Evolutionary conservation across 106 monocot species (phyloP).

Genomic region (Dendrobium huoshanense): DNA sequence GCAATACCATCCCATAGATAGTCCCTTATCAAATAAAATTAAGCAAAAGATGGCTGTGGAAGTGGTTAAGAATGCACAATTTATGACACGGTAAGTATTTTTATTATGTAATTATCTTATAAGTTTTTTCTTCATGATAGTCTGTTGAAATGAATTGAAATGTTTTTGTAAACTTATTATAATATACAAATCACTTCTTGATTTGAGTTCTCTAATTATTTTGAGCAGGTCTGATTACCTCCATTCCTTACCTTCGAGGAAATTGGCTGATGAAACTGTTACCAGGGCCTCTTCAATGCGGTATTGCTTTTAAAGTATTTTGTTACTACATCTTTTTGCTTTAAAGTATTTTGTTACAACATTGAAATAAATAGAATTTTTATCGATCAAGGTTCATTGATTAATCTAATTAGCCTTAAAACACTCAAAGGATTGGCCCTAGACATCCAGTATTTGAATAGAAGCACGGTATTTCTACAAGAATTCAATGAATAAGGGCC

Average conservation of each 20-base stretch:
- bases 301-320: not conserved
- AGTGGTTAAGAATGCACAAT: constrained; percentile 22
- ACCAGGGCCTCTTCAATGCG: not conserved
- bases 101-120: not conserved
- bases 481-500: too few relatives aligned
- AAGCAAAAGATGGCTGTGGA: constrained; percentile 33
- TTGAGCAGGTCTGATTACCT: constrained; percentile 50
- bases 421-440: too few relatives aligned
- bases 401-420: too few relatives aligned
- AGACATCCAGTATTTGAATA: too few relatives aligned
- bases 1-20: constrained; percentile 38
- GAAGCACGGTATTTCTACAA: too few relatives aligned
- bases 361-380: too few relatives aligned
- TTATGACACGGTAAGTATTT: constrained; percentile 40
- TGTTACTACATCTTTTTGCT: not conserved
- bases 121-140: too few relatives aligned
- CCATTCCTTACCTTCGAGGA: constrained; percentile 37
- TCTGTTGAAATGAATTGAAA: too few relatives aligned
- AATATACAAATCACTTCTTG: not conserved
- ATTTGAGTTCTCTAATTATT: not conserved
- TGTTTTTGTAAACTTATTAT: not conserved
- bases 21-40: constrained; percentile 29
- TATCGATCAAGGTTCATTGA: too few relatives aligned
- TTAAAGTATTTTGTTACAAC: too few relatives aligned
- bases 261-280: constrained; percentile 17